Evolutionary conservation across 2,329 filamentous ascomycete genomes (phyloP).

Genomic region (Fusarium brachygibbosum): DNA sequence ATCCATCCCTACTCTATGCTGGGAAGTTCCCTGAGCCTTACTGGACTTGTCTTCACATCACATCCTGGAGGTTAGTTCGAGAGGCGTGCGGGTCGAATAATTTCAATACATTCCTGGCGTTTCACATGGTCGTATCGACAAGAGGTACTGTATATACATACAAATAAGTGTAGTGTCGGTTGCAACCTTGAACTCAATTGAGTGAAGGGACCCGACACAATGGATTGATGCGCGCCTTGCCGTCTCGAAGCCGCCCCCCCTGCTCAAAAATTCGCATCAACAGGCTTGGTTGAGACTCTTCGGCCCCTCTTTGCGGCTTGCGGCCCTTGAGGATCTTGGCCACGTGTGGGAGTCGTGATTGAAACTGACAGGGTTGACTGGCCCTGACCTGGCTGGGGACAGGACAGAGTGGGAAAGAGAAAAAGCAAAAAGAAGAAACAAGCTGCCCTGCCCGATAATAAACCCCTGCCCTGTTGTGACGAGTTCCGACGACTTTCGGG

Average conservation of each 20-base stretch:
- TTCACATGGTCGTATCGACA: constrained; percentile 40
- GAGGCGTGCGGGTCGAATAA: constrained; percentile 22
- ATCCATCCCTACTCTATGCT: constrained; percentile 6
- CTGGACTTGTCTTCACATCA: background rate
- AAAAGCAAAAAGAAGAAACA: constrained; percentile 9
- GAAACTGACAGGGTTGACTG: constrained; percentile 18
- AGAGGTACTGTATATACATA: constrained; percentile 2
- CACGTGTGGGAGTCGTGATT: constrained; percentile 46
- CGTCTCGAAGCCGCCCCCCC: constrained; percentile 41
- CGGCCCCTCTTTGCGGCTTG: constrained; percentile 22
- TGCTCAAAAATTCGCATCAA: constrained; percentile 27
- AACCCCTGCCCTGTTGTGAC: constrained; percentile 18
- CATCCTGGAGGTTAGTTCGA: constrained; percentile 3
- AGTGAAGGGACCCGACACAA: constrained; percentile 47
- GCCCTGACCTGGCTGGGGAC: background rate
- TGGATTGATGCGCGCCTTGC: constrained; percentile 51
- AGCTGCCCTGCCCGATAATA: background rate
- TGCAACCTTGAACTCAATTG: constrained; percentile 17
- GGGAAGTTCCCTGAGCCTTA: constrained; percentile 29
- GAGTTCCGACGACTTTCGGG: constrained; percentile 26
- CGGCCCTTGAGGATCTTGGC: constrained; percentile 24
- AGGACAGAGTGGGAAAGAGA: background rate
- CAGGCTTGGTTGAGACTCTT: constrained; percentile 28
- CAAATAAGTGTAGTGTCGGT: background rate
- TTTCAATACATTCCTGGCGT: constrained; percentile 18